Percentiles rank a stretch among this genome's conserved stretches.
phyloP scores from a whole-genome alignment of 257 asterid species.

The Nyctanthes arbortristis region DNA sequence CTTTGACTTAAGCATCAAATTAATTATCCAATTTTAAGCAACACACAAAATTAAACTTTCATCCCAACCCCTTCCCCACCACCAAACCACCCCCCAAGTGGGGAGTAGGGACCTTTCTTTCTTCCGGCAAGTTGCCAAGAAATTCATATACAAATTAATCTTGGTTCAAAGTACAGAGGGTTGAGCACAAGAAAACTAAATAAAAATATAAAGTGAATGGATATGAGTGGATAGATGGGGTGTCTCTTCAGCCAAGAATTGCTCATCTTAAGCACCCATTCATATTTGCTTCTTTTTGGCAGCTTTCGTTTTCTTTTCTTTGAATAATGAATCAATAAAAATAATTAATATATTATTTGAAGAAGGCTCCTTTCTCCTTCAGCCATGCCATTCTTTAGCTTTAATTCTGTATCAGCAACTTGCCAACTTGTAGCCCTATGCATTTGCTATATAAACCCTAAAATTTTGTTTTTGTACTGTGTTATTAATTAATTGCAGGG shows the following conservation, averaged over 20 bases:
- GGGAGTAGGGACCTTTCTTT: constrained; percentile 6
- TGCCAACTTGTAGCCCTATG: constrained; percentile 37
- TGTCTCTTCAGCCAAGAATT: constrained; percentile 11
- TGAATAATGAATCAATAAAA: constrained; percentile 11
- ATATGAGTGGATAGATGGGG: background rate
- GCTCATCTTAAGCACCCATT: constrained; percentile 13
- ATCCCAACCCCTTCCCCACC: constrained; percentile 6
- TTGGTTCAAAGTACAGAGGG: no score
- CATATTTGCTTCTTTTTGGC: constrained; percentile 20
- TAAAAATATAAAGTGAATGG: background rate
- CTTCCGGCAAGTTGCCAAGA: constrained; percentile 23
- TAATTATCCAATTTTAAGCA: background rate
- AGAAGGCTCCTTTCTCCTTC: constrained; percentile 14
- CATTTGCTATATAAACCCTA: constrained; percentile 5
- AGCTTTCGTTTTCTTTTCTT: constrained; percentile 21
- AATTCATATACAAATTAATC: constrained; percentile 14
- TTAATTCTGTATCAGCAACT: constrained; percentile 31
- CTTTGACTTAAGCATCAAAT: constrained; percentile 14
- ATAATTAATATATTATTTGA: background rate
- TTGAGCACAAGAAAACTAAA: background rate
- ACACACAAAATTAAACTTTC: background rate
- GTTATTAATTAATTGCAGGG: background rate
- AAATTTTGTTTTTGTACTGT: background rate
- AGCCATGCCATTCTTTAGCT: background rate
- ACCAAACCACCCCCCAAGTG: no score